phyloP scores from a whole-genome alignment of 306 rosid species.

The Herpetospermum pedunculosum region DNA sequence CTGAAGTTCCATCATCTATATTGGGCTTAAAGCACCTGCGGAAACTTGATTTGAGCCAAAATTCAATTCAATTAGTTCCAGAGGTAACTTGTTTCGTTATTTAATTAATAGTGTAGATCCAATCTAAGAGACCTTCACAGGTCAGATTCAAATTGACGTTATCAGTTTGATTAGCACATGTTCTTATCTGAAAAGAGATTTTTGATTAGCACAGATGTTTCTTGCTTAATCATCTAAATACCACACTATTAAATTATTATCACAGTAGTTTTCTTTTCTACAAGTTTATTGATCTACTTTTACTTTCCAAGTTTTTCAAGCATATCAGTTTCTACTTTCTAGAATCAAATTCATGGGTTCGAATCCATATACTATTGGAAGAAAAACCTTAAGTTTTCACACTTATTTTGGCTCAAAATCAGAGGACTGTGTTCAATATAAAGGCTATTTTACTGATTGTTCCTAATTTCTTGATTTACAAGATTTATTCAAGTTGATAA shows the following conservation, averaged over 20 bases:
- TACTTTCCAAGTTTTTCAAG: background rate
- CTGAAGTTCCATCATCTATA: slow-evolving; percentile 60
- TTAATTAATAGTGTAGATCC: background rate
- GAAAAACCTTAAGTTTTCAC: background rate
- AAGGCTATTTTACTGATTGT: background rate
- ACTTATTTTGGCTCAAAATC: background rate
- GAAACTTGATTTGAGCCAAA: slow-evolving; percentile 80
- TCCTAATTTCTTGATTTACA: background rate
- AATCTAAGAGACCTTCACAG: background rate
- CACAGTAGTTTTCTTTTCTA: background rate
- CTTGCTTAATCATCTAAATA: background rate
- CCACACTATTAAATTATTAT: background rate
- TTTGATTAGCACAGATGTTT: background rate
- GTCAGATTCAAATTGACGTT: background rate
- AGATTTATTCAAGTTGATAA: background rate
- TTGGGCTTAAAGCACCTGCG: slow-evolving; percentile 45
- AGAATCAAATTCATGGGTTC: background rate
- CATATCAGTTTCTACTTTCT: background rate
- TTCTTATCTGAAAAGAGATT: background rate
- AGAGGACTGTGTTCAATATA: background rate
- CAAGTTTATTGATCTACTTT: background rate
- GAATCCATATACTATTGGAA: background rate
- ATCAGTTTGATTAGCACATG: background rate
- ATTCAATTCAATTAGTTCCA: slow-evolving; percentile 68
- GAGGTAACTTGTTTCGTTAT: slow-evolving; percentile 34